Conservation (phyloP, 2,329 filamentous ascomycete genomes). For the Colletotrichum orbiculare region DNA sequence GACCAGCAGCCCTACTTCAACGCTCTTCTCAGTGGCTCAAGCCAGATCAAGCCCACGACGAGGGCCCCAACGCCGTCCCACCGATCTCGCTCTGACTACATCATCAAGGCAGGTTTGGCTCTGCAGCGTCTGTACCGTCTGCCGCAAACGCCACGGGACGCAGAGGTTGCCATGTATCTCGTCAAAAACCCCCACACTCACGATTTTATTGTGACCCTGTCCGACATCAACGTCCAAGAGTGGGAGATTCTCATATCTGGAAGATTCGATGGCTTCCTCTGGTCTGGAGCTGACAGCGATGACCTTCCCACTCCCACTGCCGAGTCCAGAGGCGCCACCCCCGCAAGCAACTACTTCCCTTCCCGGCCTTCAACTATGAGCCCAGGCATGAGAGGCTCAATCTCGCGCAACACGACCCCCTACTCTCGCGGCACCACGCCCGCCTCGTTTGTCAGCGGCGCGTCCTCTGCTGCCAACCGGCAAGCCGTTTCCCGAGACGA, state of each 20-base stretch:
- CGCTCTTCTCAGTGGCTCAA: slow-evolving; percentile 74
- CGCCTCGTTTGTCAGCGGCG: slow-evolving; percentile 67
- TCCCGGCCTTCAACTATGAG: slow-evolving; percentile 47
- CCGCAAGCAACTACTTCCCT: slow-evolving; percentile 59
- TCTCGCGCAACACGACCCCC: slow-evolving; percentile 60
- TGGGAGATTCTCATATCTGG: slow-evolving; percentile 97
- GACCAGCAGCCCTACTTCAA: slow-evolving; percentile 85
- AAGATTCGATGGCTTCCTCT: slow-evolving; percentile 94
- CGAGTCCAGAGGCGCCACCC: slow-evolving; percentile 64
- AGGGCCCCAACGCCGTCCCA: slow-evolving; percentile 77
- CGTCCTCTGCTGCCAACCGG: slow-evolving; percentile 61
- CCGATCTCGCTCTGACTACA: slow-evolving; percentile 75
- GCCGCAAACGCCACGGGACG: slow-evolving; percentile 78
- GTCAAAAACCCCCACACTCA: slow-evolving; percentile 85
- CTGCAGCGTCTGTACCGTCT: slow-evolving; percentile 89
- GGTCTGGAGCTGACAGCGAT: slow-evolving; percentile 85
- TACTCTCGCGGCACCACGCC: slow-evolving; percentile 68
- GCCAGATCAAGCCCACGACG: slow-evolving; percentile 64
- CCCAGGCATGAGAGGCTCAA: slow-evolving; percentile 52
- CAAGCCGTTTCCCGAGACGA: slow-evolving; percentile 88
- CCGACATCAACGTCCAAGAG: slow-evolving; percentile 89
- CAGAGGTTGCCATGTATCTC: slow-evolving; percentile 87
- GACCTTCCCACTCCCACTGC: slow-evolving; percentile 52
- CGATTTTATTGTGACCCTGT: slow-evolving; percentile 86
- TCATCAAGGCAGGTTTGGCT: slow-evolving; percentile 80